Base-by-base conservation (phyloP, 352 stramenopile species). In the Pythium insidiosum region DNA sequence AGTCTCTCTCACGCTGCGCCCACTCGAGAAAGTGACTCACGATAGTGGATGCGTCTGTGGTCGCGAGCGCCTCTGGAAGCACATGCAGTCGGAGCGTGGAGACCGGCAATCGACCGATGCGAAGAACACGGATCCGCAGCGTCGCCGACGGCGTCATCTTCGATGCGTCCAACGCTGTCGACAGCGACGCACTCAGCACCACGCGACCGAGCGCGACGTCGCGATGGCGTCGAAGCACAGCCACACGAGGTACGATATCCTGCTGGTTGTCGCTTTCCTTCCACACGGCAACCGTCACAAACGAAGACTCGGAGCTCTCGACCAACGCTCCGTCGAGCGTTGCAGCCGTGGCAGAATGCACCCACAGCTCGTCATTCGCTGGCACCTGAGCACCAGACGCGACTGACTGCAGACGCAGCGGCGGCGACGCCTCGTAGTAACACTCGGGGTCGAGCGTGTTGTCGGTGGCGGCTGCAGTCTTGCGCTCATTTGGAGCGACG, bases 401-500 rank as follows among this genome's bases (percentile, higher is more conserved):
- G 3, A 30, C 25, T 0, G 81, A 55, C 59, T 90, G 77, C 5
- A 85, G 46, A 23, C 61, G 34, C 19, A 90, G 50, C 13, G 56
- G 44, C 15, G 64, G 43, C 5, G 78, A 88, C 4, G 80, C 54
- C 47, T 77, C 68, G 21, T 66, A 87, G 41, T 77, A 83, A 16
- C 84, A 65, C 47, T 79, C 70, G 1, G 58, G 31, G 22, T 66
- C 76, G 12, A 85, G 43, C 19, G 50, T 44, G 3, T 51, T 59
- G 25, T 61, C n/a, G n/a, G n/a, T 57, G 1, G 56, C 24, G 5
- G 39, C 47, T 18, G 69, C 30, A 15, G 43, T 19, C 47, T 61
- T 56, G 11, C 79, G 75, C 37, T 84, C 69, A 58, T 91, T 91
- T 16, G 79, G 79, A 0, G 76, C 72, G 6, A 91, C 78, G 38